Evolutionary conservation across 2,329 filamentous ascomycete genomes (phyloP), one percentile per base, ranked within the genome.

Genomic region (Xylariaceae sp.): DNA sequence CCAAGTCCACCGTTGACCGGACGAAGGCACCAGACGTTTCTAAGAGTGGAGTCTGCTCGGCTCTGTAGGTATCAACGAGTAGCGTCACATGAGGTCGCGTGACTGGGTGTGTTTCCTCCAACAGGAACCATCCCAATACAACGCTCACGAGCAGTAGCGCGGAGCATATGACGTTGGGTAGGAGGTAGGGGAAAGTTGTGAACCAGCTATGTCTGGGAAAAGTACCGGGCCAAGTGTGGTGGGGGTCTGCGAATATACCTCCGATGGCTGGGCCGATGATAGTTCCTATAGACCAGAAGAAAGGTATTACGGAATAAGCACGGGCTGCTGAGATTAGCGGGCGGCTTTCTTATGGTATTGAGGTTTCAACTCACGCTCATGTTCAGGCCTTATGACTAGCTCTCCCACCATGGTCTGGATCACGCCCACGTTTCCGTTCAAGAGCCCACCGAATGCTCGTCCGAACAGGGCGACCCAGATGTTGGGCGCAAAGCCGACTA

Each of bases 321-420:
- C 87, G 84, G 54, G 90, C 87, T 89, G 63, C 39, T 4, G 44
- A 57, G 26, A 61, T 64, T 57, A 67, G 63, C 53, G 48, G 26
- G 42, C 36, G 37, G 15, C 10, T 58, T 36, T 19, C 40, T 42
- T 18, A 19, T 3, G 21, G 2, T 21, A 19, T 12, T 15, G 6
- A 26, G 16, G 6, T 21, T 30, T 32, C 2, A 37, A 81, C 85
- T 77, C 73, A 89, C 86, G 89, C 72, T 95, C 90, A 71, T 95
- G 89, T 64, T 92, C 87, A 13, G 88, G 89, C 54, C 86, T 88
- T 32, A 80, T 88, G 48, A 95, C 88, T 52, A 96, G 71, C 70
- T 96, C 92, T 26, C 87, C 89, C 13, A 96, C 92, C 88, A 95
- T 95, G 16, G 90, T 95, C 71, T 95, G 87, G 61, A 94, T 89